Evolutionary conservation across 73 alveolate genomes (phyloP).

Genomic region (Uronychia setigera): DNA sequence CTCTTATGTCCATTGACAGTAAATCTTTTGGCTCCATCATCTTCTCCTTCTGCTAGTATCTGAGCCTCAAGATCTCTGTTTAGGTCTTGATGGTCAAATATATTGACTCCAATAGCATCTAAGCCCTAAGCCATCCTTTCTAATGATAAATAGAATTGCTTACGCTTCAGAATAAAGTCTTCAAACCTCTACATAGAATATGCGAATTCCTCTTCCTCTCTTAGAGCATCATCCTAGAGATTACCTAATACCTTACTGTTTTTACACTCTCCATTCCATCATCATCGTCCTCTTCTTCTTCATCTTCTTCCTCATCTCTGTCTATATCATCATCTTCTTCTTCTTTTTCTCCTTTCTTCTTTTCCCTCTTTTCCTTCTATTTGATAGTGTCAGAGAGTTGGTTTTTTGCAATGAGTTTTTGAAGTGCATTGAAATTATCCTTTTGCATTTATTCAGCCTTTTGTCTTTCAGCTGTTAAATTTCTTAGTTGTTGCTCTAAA

Average conservation of each 20-base stretch:
- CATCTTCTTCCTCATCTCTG: background rate
- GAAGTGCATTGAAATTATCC: constrained; percentile 1
- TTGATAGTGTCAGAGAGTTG: too few species aligned
- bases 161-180: background rate
- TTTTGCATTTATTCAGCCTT: constrained; percentile 20
- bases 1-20: background rate
- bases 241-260: background rate
- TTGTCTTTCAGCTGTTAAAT: constrained; percentile 1
- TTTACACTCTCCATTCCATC: background rate
- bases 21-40: too few species aligned
- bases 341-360: background rate
- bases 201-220: background rate
- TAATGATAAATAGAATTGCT: background rate
- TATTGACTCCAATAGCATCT: background rate
- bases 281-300: background rate
- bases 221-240: background rate
- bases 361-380: constrained; percentile 14
- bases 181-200: background rate
- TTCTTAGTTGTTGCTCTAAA: constrained; percentile 15
- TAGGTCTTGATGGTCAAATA: background rate
- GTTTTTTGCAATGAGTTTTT: background rate
- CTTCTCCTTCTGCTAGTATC: background rate
- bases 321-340: background rate
- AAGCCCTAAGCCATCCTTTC: background rate
- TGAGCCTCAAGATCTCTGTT: background rate